Evolutionary conservation across 257 asterid species (phyloP).

Genomic region (Leptodermis oblonga): DNA sequence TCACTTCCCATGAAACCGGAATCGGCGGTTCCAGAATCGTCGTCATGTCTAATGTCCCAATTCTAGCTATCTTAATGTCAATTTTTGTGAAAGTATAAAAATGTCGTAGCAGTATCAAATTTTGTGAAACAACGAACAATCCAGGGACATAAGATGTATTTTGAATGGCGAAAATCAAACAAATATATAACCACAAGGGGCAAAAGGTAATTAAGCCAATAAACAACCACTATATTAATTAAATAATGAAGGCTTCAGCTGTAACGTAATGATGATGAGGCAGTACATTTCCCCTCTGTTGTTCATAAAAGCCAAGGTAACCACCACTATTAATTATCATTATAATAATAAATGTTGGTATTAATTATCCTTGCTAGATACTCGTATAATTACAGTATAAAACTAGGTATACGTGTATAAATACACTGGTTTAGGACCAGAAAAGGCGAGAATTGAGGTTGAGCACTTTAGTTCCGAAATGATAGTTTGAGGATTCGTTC

Average conservation of each 20-base stretch:
- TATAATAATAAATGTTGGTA: background rate
- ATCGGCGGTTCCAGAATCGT: no score
- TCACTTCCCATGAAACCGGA: no score
- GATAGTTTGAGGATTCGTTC: constrained; percentile 8
- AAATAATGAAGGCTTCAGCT: background rate
- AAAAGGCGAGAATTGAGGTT: constrained; percentile 19
- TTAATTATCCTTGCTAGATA: background rate
- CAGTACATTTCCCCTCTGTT: background rate
- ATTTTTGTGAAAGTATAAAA: no score
- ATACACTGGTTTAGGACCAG: constrained; percentile 12
- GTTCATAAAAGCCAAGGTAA: background rate
- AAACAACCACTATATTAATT: no score
- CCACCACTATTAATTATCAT: background rate
- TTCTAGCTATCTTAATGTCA: no score
- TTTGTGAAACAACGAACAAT: no score
- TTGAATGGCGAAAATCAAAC: no score
- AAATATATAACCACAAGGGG: no score
- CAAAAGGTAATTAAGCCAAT: no score
- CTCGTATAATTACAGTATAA: background rate
- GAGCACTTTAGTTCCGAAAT: constrained; percentile 15
- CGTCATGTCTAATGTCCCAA: no score
- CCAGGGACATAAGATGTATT: no score
- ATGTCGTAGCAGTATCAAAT: no score
- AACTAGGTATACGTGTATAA: background rate
- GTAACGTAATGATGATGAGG: background rate